Base-by-base conservation (phyloP, 2,329 filamentous ascomycete species). In the Hymenoscyphus fructigenus region DNA sequence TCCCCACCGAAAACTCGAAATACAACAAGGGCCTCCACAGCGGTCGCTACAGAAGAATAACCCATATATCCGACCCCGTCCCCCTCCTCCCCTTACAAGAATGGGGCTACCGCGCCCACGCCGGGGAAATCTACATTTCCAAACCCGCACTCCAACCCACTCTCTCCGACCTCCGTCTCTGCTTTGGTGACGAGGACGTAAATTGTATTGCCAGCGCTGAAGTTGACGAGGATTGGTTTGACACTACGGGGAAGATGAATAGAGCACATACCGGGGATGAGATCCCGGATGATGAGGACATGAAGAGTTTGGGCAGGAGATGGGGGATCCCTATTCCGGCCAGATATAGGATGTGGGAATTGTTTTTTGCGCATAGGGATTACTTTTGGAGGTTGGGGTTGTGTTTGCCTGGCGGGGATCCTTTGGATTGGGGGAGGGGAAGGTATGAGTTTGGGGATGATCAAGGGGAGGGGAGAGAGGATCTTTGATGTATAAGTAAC, bases 361-460 rank as follows among this genome's bases (percentile, higher is more conserved):
- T 97, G 7, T 89, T 98, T 74, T 96, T 96, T 77, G 91, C 93
- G 0, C 95, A 99, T 79, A 83, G 95, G 47, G 95, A 99, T 79
- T 99, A 99, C 77, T 98, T 99, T 78, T 96, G 92, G 91, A 84
- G 95, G 64, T 78, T 99, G 61, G 95, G 95, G 0, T 80, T 98
- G 36, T 99, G 95, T 78, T 82, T 97, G 1, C 93, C 94, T 0
- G 90, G 90, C 14, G 91, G 91, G 14, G 89, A 90, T 75, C 88
- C 88, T 2, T 80, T 81, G 57, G 85, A 91, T 70, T 91, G 89
- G 89, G 85, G 82, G 20, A 79, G 84, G 67, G 80, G 83, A 57
- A 77, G 74, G 65, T 82, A 85, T 73, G 77, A 28, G 20, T 60
- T 60, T 36, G 59, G 59, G 41, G 41, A 60, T 53, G 41, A 28